Percentiles rank a stretch among this genome's conserved stretches.
Evolutionary conservation across 78 protist genomes (phyloP).

Genomic region (Dictyostelium purpureum): DNA sequence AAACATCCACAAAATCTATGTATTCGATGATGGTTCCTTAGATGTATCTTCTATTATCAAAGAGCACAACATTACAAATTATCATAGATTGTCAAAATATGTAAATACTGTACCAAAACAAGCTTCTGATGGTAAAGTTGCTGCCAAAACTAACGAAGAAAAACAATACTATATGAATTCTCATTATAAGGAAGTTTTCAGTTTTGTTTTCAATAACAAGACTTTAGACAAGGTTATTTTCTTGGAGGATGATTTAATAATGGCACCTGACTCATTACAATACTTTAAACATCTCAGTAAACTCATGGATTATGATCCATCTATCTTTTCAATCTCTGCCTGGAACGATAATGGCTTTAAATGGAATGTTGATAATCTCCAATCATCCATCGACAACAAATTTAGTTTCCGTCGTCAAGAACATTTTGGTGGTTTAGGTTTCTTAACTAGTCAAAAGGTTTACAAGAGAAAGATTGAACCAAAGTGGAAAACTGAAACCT

Average conservation of each 20-base stretch:
- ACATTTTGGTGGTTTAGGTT: slow-evolving; percentile 73
- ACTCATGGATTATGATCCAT: slow-evolving; percentile 76
- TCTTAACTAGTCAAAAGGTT: not conserved
- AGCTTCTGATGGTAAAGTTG: not conserved
- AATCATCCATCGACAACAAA: not conserved
- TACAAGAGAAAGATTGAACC: slow-evolving; percentile 7
- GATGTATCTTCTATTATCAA: not conserved
- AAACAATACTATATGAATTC: slow-evolving; percentile 10
- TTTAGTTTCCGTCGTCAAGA: slow-evolving; percentile 27
- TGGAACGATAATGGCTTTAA: slow-evolving; percentile 92
- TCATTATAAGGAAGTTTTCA: slow-evolving; percentile 1
- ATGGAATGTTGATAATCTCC: not conserved
- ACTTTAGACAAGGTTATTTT: not conserved
- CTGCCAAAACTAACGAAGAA: not conserved
- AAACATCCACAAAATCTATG: not conserved
- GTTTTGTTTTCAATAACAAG: not conserved
- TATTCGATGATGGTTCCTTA: slow-evolving; percentile 47
- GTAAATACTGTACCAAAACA: not conserved
- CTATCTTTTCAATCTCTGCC: slow-evolving; percentile 85
- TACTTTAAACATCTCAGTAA: slow-evolving; percentile 78
- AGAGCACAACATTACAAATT: not conserved
- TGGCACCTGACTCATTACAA: slow-evolving; percentile 85
- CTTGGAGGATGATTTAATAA: slow-evolving; percentile 86
- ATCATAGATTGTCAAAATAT: not conserved
- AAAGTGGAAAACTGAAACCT: not conserved